These are phyloP conservation scores for Lipomyces orientalis DNA, from an alignment of 805 yeast genomes.

Conservation along the genomic window DNA sequence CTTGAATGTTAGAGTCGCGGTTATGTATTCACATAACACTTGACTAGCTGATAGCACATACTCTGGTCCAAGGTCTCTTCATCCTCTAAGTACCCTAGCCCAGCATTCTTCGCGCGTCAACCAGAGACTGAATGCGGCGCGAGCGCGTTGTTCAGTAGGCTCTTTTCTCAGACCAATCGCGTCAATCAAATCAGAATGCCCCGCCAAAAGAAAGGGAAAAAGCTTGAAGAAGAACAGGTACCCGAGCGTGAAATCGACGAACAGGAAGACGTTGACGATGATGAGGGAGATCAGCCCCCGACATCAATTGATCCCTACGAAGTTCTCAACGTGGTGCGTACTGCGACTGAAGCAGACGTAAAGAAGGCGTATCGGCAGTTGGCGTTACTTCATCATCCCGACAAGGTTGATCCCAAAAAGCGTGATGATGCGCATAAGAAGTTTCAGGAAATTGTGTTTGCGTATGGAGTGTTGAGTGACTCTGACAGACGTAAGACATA, in stretches of 20 bases:
- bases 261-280: slow-evolving; percentile 5
- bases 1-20: too few relatives aligned
- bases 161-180: not conserved
- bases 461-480: slow-evolving; percentile 73
- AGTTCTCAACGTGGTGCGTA: slow-evolving; percentile 51
- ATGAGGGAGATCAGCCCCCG: slow-evolving; percentile 14
- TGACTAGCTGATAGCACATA: too few relatives aligned
- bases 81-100: too few relatives aligned
- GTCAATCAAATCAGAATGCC: not conserved
- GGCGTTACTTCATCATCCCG: slow-evolving; percentile 74
- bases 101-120: too few relatives aligned
- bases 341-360: slow-evolving; percentile 56
- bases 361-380: slow-evolving; percentile 70
- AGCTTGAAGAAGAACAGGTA: not conserved
- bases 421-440: slow-evolving; percentile 46
- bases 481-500: slow-evolving; percentile 58
- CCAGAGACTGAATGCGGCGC: too few relatives aligned
- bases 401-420: slow-evolving; percentile 56
- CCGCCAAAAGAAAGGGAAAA: not conserved
- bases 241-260: not conserved
- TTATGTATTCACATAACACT: too few relatives aligned
- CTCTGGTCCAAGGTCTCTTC: too few relatives aligned
- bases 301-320: slow-evolving; percentile 68
- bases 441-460: slow-evolving; percentile 76
- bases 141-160: too few relatives aligned